Evolutionary conservation across 2,329 filamentous ascomycete species (phyloP), one percentile per base, ranked within the genome.

Genomic region (Emergomyces orientalis): DNA sequence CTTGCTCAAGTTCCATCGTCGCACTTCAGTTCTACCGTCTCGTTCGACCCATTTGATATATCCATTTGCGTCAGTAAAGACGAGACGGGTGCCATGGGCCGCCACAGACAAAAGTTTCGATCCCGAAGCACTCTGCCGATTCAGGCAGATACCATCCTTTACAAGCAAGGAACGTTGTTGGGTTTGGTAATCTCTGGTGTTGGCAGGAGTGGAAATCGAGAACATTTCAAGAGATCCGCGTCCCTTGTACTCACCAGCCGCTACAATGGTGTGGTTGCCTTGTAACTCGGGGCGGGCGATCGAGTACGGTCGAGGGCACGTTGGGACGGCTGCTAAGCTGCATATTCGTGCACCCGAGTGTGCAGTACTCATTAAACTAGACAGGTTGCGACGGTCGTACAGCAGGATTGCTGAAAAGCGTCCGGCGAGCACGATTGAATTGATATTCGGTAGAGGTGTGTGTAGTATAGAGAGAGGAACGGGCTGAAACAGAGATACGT

Each of bases 181-280:
- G 30, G 4, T 22, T 43, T 56, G 5, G 14, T n/a, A 45, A 60
- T 64, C 45, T 30, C 70, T 72, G 65, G 69, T 72, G 63, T 65
- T 69, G 65, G 55, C 22, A 41, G 54, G 49, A 5, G 62, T 51
- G 61, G 65, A 72, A 68, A 77, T 66, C 64, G 71, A 65, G 73
- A 96, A 96, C n/a, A 96, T 78, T 71, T 97, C 93, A 1, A 97
- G 79, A 0, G 89, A 92, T 0, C 93, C 93, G 73, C 94, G 92
- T 39, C 88, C 90, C 69, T 94, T 95, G 77, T 97, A 97, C 71
- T 93, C 90, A 5, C 92, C 93, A 47, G 89, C 90, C 2, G 91
- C 90, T 60, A 96, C 83, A 32, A 97, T 76, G 0, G 88, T 91
- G 55, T 87, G 65, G 74, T 77, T 14, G 85, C 78, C 66, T 81